Base-by-base conservation (phyloP, 768 basidiomycete genomes). In the Lactifluus pinguis region DNA sequence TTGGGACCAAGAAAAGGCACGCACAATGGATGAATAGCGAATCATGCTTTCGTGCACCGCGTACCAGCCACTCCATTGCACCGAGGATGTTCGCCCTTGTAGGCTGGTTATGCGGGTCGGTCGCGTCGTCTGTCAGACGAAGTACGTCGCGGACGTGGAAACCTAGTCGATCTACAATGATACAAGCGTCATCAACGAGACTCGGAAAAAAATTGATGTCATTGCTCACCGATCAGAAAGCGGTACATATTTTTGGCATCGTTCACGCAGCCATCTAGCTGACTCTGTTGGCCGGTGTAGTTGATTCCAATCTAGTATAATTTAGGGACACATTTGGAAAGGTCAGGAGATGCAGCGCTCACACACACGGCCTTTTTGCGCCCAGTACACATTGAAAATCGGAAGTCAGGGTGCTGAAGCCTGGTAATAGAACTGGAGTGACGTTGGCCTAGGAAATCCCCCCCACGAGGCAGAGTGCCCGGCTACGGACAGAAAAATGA, bases 11-110 rank as follows among this genome's bases (percentile, higher is more conserved):
- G 9, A n/a, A 4, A 45, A 55, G 13, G 14, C 7, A 57, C 58
- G 49, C 17, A 67, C 67, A 77, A 56, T 77, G 77, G 67, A 78
- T 72, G 68, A 76, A 76, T 30, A 77, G 68, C 4, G 76, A 74
- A 65, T 77, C 76, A 60, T 76, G 77, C n/a, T 76, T 74, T 49
- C 70, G 73, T 19, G 80, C 80, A 58, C 73, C 77, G 4, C 67
- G 61, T 25, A 80, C 76, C 38, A 82, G 74, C 80, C 80, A 82
- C 21, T 76, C 71, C 76, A 79, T 78, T 13, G 77, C 81, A 10
- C 69, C 67, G 32, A 80, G 69, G 64, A 82, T 81, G 65, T 82
- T 82, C 30, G 68, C 72, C 44, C 72, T 63, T 1, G 79, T 82
- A 4, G 81, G 81, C 38, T 71, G 64, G 58, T 75, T 70, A 48